These are phyloP conservation scores for Rosa lucieae DNA, from an alignment of 306 rosid species.

Conservation along the genomic window DNA sequence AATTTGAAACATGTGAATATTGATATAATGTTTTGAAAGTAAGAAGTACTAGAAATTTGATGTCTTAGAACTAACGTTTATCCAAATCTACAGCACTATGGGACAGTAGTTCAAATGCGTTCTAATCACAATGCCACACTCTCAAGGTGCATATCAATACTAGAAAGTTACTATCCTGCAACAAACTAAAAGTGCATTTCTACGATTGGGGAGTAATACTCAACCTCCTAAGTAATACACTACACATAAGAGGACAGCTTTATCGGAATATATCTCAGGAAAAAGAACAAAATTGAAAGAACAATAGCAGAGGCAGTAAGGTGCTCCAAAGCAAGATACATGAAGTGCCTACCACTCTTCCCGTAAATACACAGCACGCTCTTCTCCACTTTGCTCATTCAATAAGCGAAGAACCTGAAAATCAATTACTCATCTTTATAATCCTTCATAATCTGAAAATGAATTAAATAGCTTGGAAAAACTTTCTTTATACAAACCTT, in stretches of 20 bases:
- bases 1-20: neutral
- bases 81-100: neutral
- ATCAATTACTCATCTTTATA: conserved; percentile 31
- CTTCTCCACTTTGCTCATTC: conserved; percentile 77
- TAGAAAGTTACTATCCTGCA: neutral
- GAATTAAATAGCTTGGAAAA: conserved; percentile 16
- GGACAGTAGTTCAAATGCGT: neutral
- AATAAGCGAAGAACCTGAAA: conserved; percentile 85
- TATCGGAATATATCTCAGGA: neutral
- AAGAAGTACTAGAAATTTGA: neutral
- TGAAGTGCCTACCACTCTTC: conserved; percentile 70
- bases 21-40: neutral
- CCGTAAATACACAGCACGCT: conserved; percentile 55
- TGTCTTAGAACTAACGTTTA: neutral
- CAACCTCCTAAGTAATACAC: neutral
- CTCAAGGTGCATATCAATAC: neutral
- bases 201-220: neutral
- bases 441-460: conserved; percentile 17
- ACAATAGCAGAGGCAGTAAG: neutral
- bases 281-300: neutral
- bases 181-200: neutral
- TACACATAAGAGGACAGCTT: neutral
- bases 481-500: conserved; percentile 60
- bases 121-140: neutral
- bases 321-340: conserved; percentile 14